Evolutionary conservation across 2,329 filamentous ascomycete species (phyloP).

Genomic region (Talaromyces marneffei): DNA sequence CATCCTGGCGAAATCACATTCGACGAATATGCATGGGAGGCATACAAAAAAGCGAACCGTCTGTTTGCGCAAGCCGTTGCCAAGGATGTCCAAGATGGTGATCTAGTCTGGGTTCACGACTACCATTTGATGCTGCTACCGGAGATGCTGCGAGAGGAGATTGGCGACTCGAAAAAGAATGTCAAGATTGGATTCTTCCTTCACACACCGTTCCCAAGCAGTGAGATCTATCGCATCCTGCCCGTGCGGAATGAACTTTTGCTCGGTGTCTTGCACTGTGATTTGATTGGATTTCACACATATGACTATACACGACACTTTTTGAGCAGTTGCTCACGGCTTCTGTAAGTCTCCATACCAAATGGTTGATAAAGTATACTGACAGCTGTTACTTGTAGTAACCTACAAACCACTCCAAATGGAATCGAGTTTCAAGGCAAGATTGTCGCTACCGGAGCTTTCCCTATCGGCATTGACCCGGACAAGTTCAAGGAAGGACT

Average conservation of each 20-base stretch:
- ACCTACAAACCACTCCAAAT: conserved; percentile 67
- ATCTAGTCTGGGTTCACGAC: conserved; percentile 93
- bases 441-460: conserved; percentile 80
- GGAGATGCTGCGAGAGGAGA: conserved; percentile 82
- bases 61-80: conserved; percentile 82
- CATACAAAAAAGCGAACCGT: conserved; percentile 83
- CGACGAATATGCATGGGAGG: conserved; percentile 84
- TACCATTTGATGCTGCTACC: conserved; percentile 95
- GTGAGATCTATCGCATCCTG: conserved; percentile 89
- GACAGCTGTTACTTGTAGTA: too few species aligned
- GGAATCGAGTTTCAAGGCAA: conserved; percentile 82
- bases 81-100: conserved; percentile 78
- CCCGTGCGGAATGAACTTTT: conserved; percentile 83
- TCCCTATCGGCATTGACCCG: conserved; percentile 92
- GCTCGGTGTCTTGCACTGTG: conserved; percentile 78
- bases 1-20: conserved; percentile 96
- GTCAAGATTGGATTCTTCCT: conserved; percentile 96
- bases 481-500: conserved; percentile 88
- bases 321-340: conserved; percentile 83
- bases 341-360: conserved; percentile 68
- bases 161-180: conserved; percentile 71
- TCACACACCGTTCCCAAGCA: conserved; percentile 90
- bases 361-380: too few species aligned
- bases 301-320: conserved; percentile 96
- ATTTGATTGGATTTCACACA: conserved; percentile 91